Base-by-base conservation (phyloP, 352 stramenopile species). In the Globisporangium canariense region DNA sequence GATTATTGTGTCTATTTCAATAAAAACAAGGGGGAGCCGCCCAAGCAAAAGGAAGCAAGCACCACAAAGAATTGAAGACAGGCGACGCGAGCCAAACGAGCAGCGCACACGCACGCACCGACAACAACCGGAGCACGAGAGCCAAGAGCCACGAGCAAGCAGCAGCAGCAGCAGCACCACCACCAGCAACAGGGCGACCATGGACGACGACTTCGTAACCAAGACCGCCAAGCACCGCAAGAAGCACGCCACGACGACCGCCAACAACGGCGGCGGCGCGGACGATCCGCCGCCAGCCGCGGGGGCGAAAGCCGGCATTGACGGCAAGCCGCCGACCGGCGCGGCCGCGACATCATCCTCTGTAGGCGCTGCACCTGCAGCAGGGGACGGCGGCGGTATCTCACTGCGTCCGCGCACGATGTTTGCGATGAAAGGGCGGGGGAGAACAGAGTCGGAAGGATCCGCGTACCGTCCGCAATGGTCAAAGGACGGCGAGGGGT, bases 351-450 rank as follows among this genome's bases (percentile, higher is more conserved):
- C 51, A 28, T 6, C 16, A 1, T 28, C 51, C n/a, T 30, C 50
- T 28, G 28, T 56, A n/a, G 51, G 22, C 60, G 60, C 45, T 60
- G 22, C 60, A 20, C 36, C 66, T 9, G 25, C 51, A 4, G 53
- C 46, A 18, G 59, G 49, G 63, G 54, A 30, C 30, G 67, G 60
- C 50, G 67, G 62, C 7, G 70, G 71, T 50, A 93, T 93, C 47
- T 93, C 84, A 50, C 68, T 95, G 60, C 72, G 86, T n/a, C 86
- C 86, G 64, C 84, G 86, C 61, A 95, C 83, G 43, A 95, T 95
- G 86, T 95, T 95, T 60, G 83, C 83, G n/a, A 89, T 93, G 72
- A 95, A 93, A 63, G 86, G 86, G 54, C 76, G 84, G 16, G 83
- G 82, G 11, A 80, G 78, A 47, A 90, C 81, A 34, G 86, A 95